Percentiles rank a stretch among this genome's conserved stretches.
Conservation (phyloP, 2,329 filamentous ascomycete genomes). For the Bipolaris victoriae region DNA sequence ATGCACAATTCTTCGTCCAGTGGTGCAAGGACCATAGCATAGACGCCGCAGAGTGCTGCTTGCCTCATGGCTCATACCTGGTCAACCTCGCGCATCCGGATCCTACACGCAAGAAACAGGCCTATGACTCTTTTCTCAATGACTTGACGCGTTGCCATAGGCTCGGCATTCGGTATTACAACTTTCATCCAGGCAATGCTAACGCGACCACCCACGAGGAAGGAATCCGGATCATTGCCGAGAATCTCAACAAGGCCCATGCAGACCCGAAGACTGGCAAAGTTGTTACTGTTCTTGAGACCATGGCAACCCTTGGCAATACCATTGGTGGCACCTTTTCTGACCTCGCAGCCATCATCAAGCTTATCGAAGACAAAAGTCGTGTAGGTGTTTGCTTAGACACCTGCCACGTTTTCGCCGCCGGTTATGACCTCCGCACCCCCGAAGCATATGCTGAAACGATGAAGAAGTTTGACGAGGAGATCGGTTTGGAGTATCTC, state of each 20-base stretch:
- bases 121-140: conserved; percentile 84
- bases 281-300: conserved; percentile 88
- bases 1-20: conserved; percentile 71
- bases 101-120: conserved; percentile 78
- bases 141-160: conserved; percentile 84
- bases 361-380: conserved; percentile 75
- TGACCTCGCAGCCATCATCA: conserved; percentile 85
- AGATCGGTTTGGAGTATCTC: conserved; percentile 80
- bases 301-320: conserved; percentile 88
- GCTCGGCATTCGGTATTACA: conserved; percentile 90
- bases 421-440: conserved; percentile 85
- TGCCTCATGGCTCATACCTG: conserved; percentile 95
- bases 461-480: conserved; percentile 74
- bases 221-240: conserved; percentile 79
- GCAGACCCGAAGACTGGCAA: conserved; percentile 67
- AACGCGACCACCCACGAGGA: conserved; percentile 68
- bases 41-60: conserved; percentile 73
- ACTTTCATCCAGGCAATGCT: conserved; percentile 92
- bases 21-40: conserved; percentile 73
- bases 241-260: conserved; percentile 82
- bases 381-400: conserved; percentile 94
- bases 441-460: conserved; percentile 75
- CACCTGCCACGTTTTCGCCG: conserved; percentile 95
- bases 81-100: conserved; percentile 93
- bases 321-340: conserved; percentile 85